These are phyloP conservation scores for Macrotyloma uniflorum DNA, from an alignment of 306 rosid genomes.

Conservation along the genomic window DNA sequence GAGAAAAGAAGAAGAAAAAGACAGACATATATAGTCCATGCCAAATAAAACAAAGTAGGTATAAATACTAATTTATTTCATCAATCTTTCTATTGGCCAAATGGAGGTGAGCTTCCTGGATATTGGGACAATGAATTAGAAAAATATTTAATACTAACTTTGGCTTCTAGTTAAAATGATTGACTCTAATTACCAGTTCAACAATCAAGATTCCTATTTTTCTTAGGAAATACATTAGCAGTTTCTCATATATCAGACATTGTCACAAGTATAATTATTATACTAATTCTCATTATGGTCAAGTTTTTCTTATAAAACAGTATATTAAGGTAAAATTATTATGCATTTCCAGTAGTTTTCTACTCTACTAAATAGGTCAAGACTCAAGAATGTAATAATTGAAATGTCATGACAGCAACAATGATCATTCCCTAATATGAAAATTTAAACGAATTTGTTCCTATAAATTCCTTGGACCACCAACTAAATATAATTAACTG, in stretches of 20 bases:
- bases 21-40: conserved; percentile 17
- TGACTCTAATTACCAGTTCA: neutral
- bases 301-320: too few species aligned
- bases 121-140: neutral
- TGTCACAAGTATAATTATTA: too few species aligned
- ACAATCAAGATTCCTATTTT: neutral
- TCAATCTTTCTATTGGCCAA: conserved; percentile 38
- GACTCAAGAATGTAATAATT: too few species aligned
- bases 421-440: too few species aligned
- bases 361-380: too few species aligned
- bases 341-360: too few species aligned
- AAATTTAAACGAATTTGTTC: neutral
- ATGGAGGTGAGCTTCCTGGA: conserved; percentile 40
- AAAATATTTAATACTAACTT: conserved; percentile 2
- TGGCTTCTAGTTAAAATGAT: neutral
- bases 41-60: conserved; percentile 28
- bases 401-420: too few species aligned
- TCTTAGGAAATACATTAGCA: neutral
- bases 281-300: too few species aligned
- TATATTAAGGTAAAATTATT: too few species aligned
- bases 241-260: too few species aligned
- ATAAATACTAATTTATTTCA: conserved; percentile 37
- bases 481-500: neutral
- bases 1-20: conserved; percentile 14
- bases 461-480: neutral